Base-by-base conservation (phyloP, 2,329 filamentous ascomycete species). In the Orbilia brochopaga region DNA sequence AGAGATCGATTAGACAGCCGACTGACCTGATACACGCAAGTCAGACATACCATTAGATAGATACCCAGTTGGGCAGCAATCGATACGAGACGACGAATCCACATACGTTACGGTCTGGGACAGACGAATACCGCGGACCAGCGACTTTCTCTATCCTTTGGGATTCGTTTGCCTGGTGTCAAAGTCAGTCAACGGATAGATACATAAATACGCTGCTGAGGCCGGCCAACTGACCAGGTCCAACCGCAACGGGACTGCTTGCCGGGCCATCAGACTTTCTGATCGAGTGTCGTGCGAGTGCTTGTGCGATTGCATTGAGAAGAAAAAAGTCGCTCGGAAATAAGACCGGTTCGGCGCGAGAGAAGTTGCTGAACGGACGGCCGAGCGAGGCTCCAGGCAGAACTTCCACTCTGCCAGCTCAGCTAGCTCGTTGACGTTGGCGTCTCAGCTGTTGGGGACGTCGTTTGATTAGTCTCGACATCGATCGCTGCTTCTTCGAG, bases 401-500 rank as follows among this genome's bases (percentile, higher is more conserved):
- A 42, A 4, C 11, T 13, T 42, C 37, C 5, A 6, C 7, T 37
- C 32, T 37, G 32, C 32, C 32, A 7, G 32, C 13, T 7, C 7
- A 2, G 11, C n/a, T 5, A 42, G 37, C n/a, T 6, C 3, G 2
- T 42, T 5, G 3, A 42, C 3, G 27, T 32, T 32, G 27, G 8
- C 4, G 8, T 32, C 27, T 32, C 27, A 4, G 27, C 8, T 32
- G 27, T 32, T 23, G 24, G 42, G 37, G 56, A 40, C 56, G 27
- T 50, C 56, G 42, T 17, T 50, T 37, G 51, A 23, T 61, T 19
- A 42, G 51, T 51, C 57, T 59, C 48, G 51, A 61, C 58, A 17
- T 37, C 32, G 58, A 69, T 61, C 64, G 57, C 44, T 61, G 57
- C 57, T 57, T 40, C 27, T 61, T 61, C 40, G 37, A 69, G 56